Evolutionary conservation across 768 basidiomycete genomes (phyloP), one percentile per base, ranked within the genome.

Genomic region (Amanita exitialis): DNA sequence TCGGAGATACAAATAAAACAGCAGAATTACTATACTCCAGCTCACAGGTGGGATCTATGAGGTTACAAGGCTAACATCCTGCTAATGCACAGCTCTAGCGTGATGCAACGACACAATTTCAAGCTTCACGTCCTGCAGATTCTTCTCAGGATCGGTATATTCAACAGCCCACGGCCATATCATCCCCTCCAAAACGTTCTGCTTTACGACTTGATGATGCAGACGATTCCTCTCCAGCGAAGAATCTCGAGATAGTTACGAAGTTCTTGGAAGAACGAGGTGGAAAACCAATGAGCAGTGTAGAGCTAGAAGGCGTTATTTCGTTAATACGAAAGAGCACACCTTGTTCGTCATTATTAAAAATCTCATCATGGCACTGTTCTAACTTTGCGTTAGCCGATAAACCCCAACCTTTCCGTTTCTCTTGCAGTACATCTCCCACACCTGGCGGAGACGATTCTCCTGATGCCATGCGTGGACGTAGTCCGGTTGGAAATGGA

Each of bases 361-460:
- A 54, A 16, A 15, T 47, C 44, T 16, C 10, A 55, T 12, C n/a
- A 10, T 18, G 3, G 0, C 5, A 6, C 10, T 37, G 54, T 39
- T 58, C 47, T 56, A 36, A 51, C 41, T 28, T 15, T 41, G 1
- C 27, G 16, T 4, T 36, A 69, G 62, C 55, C 18, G 61, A 75
- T 50, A 69, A 68, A 55, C 66, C 66, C 20, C 74, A 77, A 54
- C 79, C 79, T 1, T 86, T 86, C 66, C 77, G 82, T 34, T 86
- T 86, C 64, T 75, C 79, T 3, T 73, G 70, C 37, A 69, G 64
- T 36, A 66, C 68, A n/a, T 65, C 64, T 12, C 60, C 66, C 9
- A 68, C 70, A 1, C 72, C 74, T 12, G 64, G 62, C 18, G 68
- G 70, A 13, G 71, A 63, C 36, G 69, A 64, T 61, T 61, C 73